A percentile compares a stretch with the other conserved stretches of the same genome.
These are phyloP conservation scores for Elsinoe arachidis DNA, from an alignment of 2,329 filamentous ascomycete genomes.

Conservation along the genomic window DNA sequence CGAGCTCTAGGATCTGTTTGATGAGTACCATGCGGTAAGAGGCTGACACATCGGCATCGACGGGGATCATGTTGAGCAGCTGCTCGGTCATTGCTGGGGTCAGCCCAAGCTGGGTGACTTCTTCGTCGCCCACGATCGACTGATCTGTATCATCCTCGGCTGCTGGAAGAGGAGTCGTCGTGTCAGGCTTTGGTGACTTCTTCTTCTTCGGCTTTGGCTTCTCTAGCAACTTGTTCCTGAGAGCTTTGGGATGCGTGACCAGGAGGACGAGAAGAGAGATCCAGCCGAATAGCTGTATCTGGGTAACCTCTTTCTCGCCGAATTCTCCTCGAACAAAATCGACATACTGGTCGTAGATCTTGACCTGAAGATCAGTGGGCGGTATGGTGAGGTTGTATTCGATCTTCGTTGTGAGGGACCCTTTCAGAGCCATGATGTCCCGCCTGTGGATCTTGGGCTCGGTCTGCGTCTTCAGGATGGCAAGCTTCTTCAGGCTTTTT, in stretches of 20 bases:
- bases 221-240: slow-evolving; percentile 41
- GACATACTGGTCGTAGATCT: slow-evolving; percentile 52
- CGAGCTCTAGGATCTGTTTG: slow-evolving; percentile 59
- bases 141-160: slow-evolving; percentile 15
- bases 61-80: slow-evolving; percentile 14
- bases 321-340: slow-evolving; percentile 28
- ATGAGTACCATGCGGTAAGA: slow-evolving; percentile 64
- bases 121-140: slow-evolving; percentile 23
- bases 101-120: slow-evolving; percentile 34
- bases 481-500: slow-evolving; percentile 56
- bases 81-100: slow-evolving; percentile 28
- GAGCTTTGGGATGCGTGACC: slow-evolving; percentile 51
- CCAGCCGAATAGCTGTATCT: slow-evolving; percentile 47
- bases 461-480: slow-evolving; percentile 62
- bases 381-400: slow-evolving; percentile 75
- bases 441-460: slow-evolving; percentile 69
- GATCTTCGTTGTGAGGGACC: slow-evolving; percentile 62
- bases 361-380: slow-evolving; percentile 55
- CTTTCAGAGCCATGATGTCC: slow-evolving; percentile 58
- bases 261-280: slow-evolving; percentile 45
- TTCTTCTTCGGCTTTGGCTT: slow-evolving; percentile 22
- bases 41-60: slow-evolving; percentile 24
- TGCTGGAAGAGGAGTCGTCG: slow-evolving; percentile 9
- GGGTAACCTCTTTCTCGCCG: slow-evolving; percentile 29
- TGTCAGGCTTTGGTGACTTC: slow-evolving; percentile 3